These are phyloP conservation scores for Sphenostylis stenocarpa DNA, from an alignment of 306 rosid species.

Conservation along the genomic window DNA sequence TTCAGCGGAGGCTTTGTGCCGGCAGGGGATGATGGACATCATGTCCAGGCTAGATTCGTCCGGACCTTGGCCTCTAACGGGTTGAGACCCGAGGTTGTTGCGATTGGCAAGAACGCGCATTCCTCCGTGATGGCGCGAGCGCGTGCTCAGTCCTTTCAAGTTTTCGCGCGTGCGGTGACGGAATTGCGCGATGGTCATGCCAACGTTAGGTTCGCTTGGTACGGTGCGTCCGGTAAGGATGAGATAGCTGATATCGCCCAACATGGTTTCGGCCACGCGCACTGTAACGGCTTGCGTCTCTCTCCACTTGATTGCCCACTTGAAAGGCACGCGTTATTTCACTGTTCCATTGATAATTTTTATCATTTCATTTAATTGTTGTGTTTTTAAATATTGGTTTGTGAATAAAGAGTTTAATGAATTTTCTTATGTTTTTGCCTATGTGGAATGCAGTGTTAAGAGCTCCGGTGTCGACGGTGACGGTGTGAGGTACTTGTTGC, in stretches of 20 bases:
- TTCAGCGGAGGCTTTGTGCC: conserved; percentile 32
- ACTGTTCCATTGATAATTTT: not conserved
- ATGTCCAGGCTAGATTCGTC: conserved; percentile 46
- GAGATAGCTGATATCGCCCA: conserved; percentile 54
- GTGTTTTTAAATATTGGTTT: not conserved
- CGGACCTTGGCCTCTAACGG: conserved; percentile 47
- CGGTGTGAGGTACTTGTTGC: conserved; percentile 66
- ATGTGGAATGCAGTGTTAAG: conserved; percentile 43
- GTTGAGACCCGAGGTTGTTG: conserved; percentile 31
- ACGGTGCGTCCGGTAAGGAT: conserved; percentile 44
- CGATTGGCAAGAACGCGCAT: conserved; percentile 43
- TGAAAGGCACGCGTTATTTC: conserved; percentile 46
- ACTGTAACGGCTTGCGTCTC: conserved; percentile 46
- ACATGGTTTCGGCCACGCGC: conserved; percentile 57
- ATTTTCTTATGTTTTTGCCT: not conserved
- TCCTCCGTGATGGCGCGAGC: conserved; percentile 51
- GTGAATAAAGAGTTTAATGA: not conserved
- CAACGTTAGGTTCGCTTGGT: conserved; percentile 75
- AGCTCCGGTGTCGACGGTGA: conserved; percentile 45
- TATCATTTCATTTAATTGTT: not conserved
- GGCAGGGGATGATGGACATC: not conserved
- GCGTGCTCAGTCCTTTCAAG: conserved; percentile 56
- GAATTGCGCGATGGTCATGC: conserved; percentile 55
- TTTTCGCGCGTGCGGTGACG: conserved; percentile 53
- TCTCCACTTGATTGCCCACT: conserved; percentile 62